Conservation (phyloP, 495 filamentous ascomycete genomes). For the Hyaloscypha finlandica region DNA sequence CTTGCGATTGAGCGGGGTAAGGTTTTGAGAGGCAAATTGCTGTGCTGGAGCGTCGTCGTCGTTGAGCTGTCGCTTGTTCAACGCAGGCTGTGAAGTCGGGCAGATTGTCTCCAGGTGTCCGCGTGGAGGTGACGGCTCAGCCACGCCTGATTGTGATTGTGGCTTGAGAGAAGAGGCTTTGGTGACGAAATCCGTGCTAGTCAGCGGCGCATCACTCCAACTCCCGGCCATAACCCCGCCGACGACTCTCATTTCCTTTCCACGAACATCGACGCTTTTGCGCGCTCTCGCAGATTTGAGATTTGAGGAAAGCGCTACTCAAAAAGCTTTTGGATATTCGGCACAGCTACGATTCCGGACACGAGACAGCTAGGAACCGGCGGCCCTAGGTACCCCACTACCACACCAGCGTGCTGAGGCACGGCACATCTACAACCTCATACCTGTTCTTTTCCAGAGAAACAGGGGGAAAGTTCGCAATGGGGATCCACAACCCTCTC, state of each 20-base stretch:
- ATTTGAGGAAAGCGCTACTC: not conserved
- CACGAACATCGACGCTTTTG: not conserved
- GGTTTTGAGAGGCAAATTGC: not conserved
- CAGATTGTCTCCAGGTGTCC: not conserved
- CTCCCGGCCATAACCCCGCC: not conserved
- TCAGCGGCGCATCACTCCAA: not conserved
- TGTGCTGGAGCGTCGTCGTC: not conserved
- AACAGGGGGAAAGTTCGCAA: conserved; percentile 10
- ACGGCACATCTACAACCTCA: not conserved
- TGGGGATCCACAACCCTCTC: conserved; percentile 61
- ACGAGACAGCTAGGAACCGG: not conserved
- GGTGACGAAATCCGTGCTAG: not conserved
- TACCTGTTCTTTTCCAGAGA: not conserved
- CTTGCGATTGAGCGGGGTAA: not conserved
- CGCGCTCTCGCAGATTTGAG: not conserved
- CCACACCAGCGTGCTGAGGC: not conserved
- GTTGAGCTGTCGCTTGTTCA: not conserved
- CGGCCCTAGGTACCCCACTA: not conserved
- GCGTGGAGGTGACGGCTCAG: conserved; percentile 14
- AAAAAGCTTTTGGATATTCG: not conserved
- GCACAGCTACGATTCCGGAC: not conserved
- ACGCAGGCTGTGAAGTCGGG: not conserved
- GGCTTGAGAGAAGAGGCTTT: not conserved
- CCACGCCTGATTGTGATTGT: conserved; percentile 6
- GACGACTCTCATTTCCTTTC: not conserved